Conservation (phyloP, 371 early-diverging fungal genomes). For the Sporodiniella umbellata region DNA sequence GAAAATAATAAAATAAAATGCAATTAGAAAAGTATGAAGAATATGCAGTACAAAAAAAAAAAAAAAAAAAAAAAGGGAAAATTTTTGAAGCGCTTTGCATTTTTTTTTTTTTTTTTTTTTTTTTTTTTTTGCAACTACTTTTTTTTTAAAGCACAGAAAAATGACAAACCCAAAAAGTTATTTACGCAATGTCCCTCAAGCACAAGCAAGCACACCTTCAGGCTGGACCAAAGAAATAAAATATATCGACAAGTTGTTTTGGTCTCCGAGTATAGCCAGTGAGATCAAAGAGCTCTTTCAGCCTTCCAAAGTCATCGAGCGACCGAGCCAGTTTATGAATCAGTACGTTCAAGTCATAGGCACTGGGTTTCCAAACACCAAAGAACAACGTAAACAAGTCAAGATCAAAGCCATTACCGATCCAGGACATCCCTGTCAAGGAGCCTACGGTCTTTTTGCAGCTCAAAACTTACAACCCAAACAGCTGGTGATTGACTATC, state of each 20-base stretch:
- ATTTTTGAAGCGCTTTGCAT: not conserved
- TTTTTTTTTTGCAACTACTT: not conserved
- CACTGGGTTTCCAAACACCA: slow-evolving; percentile 27
- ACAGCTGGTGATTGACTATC: slow-evolving; percentile 44
- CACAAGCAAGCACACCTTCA: slow-evolving; percentile 30
- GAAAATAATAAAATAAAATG: no score
- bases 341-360: slow-evolving; percentile 42
- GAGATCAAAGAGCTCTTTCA: slow-evolving; percentile 29
- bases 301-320: slow-evolving; percentile 23
- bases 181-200: slow-evolving; percentile 23
- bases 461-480: slow-evolving; percentile 45
- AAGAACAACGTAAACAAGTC: slow-evolving; percentile 39
- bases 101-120: slow-evolving; percentile 4
- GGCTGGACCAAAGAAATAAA: slow-evolving; percentile 46
- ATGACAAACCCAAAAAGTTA: slow-evolving; percentile 5
- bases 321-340: slow-evolving; percentile 31
- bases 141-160: not conserved
- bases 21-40: not conserved
- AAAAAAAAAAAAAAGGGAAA: not conserved
- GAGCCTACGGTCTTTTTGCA: slow-evolving; percentile 48
- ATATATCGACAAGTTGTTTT: slow-evolving; percentile 43
- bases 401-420: slow-evolving; percentile 46
- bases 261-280: slow-evolving; percentile 37
- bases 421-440: slow-evolving; percentile 44
- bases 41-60: not conserved